These are phyloP conservation scores for Lathyrus tuberosus DNA, from an alignment of 306 rosid genomes.

Conservation along the genomic window DNA sequence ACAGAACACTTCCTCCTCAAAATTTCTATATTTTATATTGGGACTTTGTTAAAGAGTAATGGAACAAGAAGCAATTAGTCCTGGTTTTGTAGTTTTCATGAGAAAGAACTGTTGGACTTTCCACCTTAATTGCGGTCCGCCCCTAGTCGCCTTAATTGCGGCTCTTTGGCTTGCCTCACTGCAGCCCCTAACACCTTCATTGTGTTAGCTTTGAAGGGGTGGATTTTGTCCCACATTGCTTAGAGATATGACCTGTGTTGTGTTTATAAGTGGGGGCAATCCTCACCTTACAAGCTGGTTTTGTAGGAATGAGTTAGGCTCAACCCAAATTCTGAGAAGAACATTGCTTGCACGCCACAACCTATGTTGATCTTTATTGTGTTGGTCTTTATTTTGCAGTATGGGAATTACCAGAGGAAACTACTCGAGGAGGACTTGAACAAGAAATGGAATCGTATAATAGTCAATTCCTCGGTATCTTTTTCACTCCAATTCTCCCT, in stretches of 20 bases:
- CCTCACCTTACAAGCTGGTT: no score
- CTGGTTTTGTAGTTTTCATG: conserved; percentile 5
- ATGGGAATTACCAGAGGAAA: conserved; percentile 66
- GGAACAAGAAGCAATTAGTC: conserved; percentile 1
- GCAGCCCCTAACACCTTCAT: no score
- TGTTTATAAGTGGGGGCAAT: no score
- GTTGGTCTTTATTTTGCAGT: conserved; percentile 52
- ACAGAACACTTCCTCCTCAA: background rate
- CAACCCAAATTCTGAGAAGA: no score
- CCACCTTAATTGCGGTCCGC: no score
- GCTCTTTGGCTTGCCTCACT: no score
- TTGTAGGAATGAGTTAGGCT: no score
- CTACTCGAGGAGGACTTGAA: conserved; percentile 75
- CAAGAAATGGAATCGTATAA: conserved; percentile 76
- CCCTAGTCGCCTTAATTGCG: no score
- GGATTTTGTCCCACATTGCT: no score
- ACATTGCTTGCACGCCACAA: conserved; percentile 5
- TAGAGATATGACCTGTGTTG: no score
- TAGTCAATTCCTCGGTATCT: conserved; percentile 65
- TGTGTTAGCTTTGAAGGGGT: no score
- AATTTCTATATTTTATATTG: background rate
- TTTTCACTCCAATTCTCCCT: conserved; percentile 25
- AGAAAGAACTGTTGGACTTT: no score
- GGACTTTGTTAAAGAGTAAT: conserved; percentile 6
- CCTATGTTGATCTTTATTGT: conserved; percentile 6